These are phyloP conservation scores for Fusarium hainanense DNA, from an alignment of 2,329 filamentous ascomycete species.

Conservation along the genomic window DNA sequence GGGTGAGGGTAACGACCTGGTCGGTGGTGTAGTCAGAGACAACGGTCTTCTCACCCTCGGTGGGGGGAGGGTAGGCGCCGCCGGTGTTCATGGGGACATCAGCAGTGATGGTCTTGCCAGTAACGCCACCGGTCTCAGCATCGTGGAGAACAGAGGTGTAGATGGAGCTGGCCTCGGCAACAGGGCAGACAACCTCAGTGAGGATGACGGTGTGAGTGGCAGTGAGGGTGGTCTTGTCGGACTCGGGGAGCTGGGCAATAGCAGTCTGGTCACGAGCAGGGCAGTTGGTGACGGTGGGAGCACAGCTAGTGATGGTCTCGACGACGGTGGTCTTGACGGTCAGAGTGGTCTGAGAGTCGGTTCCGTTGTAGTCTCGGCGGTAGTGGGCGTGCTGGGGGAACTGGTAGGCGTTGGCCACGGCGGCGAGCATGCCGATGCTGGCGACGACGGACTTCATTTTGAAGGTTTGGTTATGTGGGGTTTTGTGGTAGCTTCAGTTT, in stretches of 20 bases:
- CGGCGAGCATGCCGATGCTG: slow-evolving; percentile 58
- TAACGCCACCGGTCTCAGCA: slow-evolving; percentile 52
- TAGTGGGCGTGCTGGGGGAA: slow-evolving; percentile 51
- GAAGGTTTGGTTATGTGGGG: slow-evolving; percentile 30
- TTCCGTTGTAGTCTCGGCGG: slow-evolving; percentile 46
- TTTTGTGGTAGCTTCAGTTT: slow-evolving; percentile 37
- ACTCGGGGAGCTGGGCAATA: slow-evolving; percentile 51
- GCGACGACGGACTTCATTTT: slow-evolving; percentile 62
- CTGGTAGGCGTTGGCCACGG: slow-evolving; percentile 55
- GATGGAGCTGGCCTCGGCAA: slow-evolving; percentile 55
- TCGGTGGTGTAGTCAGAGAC: slow-evolving; percentile 48
- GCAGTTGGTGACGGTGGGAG: slow-evolving; percentile 68
- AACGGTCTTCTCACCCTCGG: slow-evolving; percentile 34
- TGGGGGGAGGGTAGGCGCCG: slow-evolving; percentile 46
- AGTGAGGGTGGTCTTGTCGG: slow-evolving; percentile 49
- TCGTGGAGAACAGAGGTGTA: slow-evolving; percentile 54
- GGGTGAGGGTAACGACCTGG: slow-evolving; percentile 51
- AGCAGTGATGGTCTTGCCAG: slow-evolving; percentile 49
- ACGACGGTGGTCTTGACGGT: slow-evolving; percentile 66
- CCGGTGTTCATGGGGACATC: slow-evolving; percentile 50
- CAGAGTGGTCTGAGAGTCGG: slow-evolving; percentile 52
- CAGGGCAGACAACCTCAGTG: slow-evolving; percentile 59
- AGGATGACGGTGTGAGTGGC: slow-evolving; percentile 55
- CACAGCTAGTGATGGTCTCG: slow-evolving; percentile 69
- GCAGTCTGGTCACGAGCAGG: slow-evolving; percentile 50